Conservation (phyloP, 768 basidiomycete species). For the Trametes sanguinea region DNA sequence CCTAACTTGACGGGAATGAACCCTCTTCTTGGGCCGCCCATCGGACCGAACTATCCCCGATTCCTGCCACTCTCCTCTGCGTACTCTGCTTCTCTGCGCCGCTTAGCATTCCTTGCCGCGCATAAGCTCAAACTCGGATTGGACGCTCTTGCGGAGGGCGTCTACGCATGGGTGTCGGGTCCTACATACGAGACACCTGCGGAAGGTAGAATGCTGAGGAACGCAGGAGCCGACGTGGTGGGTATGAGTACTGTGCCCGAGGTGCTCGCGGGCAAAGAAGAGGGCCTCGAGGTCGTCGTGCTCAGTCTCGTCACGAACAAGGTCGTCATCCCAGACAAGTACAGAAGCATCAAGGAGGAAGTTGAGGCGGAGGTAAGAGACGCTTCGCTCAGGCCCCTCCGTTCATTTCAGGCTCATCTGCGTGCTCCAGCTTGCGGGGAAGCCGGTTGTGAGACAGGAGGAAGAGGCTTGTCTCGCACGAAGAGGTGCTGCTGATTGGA, state of each 20-base stretch:
- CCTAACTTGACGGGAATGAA: constrained; percentile 79
- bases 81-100: constrained; percentile 73
- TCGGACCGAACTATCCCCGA: constrained; percentile 60
- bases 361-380: constrained; percentile 71
- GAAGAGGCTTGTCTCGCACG: constrained; percentile 67
- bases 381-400: constrained; percentile 5
- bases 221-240: constrained; percentile 84
- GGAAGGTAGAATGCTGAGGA: constrained; percentile 76
- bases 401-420: constrained; percentile 1
- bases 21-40: constrained; percentile 73
- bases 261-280: constrained; percentile 77
- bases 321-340: constrained; percentile 71
- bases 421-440: constrained; percentile 58
- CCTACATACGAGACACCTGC: constrained; percentile 91
- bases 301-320: constrained; percentile 85
- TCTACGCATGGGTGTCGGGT: constrained; percentile 88
- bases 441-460: constrained; percentile 42
- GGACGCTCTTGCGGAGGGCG: constrained; percentile 72
- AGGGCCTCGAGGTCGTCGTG: constrained; percentile 73
- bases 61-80: constrained; percentile 87
- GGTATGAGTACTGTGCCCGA: constrained; percentile 95
- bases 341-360: constrained; percentile 70
- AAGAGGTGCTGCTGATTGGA: constrained; percentile 72
- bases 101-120: constrained; percentile 70
- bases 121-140: constrained; percentile 55